A percentile compares a stretch with the other conserved stretches of the same genome.
phyloP scores from a whole-genome alignment of 805 yeast genomes.

The Lachancea waltii region DNA sequence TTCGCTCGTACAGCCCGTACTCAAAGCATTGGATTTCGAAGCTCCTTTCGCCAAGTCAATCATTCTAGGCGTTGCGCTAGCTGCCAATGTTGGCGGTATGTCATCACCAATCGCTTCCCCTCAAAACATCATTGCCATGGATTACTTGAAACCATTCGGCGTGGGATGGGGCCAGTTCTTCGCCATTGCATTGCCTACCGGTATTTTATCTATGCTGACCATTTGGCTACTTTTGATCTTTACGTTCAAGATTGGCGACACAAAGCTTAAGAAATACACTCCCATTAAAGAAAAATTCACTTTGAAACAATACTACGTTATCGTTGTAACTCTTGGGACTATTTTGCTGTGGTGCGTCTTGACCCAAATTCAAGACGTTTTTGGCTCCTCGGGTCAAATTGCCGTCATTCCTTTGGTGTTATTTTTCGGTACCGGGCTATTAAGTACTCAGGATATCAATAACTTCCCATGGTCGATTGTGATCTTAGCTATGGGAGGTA shows the following conservation, averaged over 20 bases:
- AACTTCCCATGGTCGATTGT: slow-evolving; percentile 96
- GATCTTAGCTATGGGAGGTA: slow-evolving; percentile 94
- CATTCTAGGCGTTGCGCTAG: slow-evolving; percentile 83
- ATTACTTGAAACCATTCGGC: slow-evolving; percentile 63
- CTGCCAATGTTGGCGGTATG: slow-evolving; percentile 94
- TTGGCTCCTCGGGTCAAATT: slow-evolving; percentile 91
- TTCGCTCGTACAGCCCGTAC: slow-evolving; percentile 78
- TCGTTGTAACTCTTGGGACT: slow-evolving; percentile 62
- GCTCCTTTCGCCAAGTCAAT: slow-evolving; percentile 80
- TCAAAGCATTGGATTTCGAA: slow-evolving; percentile 68
- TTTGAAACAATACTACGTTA: slow-evolving; percentile 64
- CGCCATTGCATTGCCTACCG: slow-evolving; percentile 77
- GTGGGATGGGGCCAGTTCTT: slow-evolving; percentile 89
- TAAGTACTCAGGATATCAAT: slow-evolving; percentile 81
- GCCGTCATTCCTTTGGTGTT: slow-evolving; percentile 81
- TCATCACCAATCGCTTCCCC: slow-evolving; percentile 96
- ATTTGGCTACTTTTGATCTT: slow-evolving; percentile 65
- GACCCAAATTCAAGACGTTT: slow-evolving; percentile 56
- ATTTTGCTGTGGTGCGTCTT: slow-evolving; percentile 88
- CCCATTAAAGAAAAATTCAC: slow-evolving; percentile 63
- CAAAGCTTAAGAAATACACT: slow-evolving; percentile 41
- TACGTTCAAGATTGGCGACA: slow-evolving; percentile 45
- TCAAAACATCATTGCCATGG: slow-evolving; percentile 86
- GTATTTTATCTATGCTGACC: slow-evolving; percentile 50
- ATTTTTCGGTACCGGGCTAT: slow-evolving; percentile 83